Conservation (phyloP, 306 rosid genomes). For the Astragalus glycyphyllos region DNA sequence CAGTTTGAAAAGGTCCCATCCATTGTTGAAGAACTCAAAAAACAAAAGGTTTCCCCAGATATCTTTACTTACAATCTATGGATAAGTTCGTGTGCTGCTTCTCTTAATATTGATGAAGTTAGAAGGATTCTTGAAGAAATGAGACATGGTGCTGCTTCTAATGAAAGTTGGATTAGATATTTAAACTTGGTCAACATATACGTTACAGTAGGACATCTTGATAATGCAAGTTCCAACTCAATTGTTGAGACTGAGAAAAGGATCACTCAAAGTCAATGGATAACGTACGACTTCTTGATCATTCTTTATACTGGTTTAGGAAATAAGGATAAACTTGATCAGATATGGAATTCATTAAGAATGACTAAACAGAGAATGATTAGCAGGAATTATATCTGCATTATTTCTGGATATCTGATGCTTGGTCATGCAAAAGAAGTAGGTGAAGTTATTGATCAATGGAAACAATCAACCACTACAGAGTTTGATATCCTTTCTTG, state of each 20-base stretch:
- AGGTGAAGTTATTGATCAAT: slow-evolving; percentile 77
- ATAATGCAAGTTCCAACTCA: slow-evolving; percentile 58
- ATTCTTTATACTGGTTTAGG: slow-evolving; percentile 84
- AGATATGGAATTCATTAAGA: slow-evolving; percentile 85
- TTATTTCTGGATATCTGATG: slow-evolving; percentile 81
- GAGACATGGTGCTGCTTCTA: slow-evolving; percentile 56
- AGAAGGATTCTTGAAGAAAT: slow-evolving; percentile 73
- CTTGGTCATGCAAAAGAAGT: slow-evolving; percentile 72
- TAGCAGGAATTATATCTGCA: slow-evolving; percentile 74
- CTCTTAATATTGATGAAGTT: slow-evolving; percentile 65
- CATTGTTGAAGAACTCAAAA: slow-evolving; percentile 76
- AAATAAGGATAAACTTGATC: slow-evolving; percentile 71
- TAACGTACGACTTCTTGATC: slow-evolving; percentile 86
- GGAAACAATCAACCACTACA: slow-evolving; percentile 73
- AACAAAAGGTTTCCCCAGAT: slow-evolving; percentile 66
- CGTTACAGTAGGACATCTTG: slow-evolving; percentile 57
- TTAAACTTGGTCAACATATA: slow-evolving; percentile 68
- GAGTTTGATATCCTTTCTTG: slow-evolving; percentile 67
- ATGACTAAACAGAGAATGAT: slow-evolving; percentile 86
- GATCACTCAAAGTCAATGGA: slow-evolving; percentile 82
- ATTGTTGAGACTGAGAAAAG: slow-evolving; percentile 74
- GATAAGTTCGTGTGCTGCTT: slow-evolving; percentile 89
- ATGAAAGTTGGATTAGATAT: slow-evolving; percentile 76
- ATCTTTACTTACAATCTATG: slow-evolving; percentile 89
- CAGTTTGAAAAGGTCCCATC: slow-evolving; percentile 76